Conservation (phyloP, 345 rosid genomes). For the Bruguiera parviflora region DNA sequence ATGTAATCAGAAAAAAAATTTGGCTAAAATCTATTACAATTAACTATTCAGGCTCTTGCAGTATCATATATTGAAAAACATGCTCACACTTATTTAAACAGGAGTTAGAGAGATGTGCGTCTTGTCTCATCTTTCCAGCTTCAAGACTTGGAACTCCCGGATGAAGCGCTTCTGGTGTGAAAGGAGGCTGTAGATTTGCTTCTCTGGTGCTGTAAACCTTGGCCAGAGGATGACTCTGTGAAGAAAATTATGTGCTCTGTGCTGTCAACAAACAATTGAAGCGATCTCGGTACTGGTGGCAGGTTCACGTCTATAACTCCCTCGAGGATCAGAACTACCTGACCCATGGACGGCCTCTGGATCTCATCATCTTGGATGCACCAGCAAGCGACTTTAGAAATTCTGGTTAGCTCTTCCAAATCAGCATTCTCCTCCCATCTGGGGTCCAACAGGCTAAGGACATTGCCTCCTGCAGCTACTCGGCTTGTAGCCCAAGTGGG, state of each 20-base stretch:
- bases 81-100: not conserved
- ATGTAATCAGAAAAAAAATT: too few species aligned
- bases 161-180: slow-evolving; percentile 26
- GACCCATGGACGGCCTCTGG: slow-evolving; percentile 74
- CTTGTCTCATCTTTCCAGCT: not conserved
- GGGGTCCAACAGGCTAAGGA: slow-evolving; percentile 52
- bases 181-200: slow-evolving; percentile 25
- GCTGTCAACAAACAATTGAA: slow-evolving; percentile 39
- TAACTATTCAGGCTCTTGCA: not conserved
- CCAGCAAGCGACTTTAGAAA: slow-evolving; percentile 77
- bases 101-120: too few species aligned
- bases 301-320: slow-evolving; percentile 54
- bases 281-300: slow-evolving; percentile 60
- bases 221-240: slow-evolving; percentile 44
- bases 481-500: slow-evolving; percentile 56
- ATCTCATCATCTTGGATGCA: slow-evolving; percentile 81
- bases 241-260: slow-evolving; percentile 41
- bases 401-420: slow-evolving; percentile 53
- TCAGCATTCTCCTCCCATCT: slow-evolving; percentile 41
- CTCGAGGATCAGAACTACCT: slow-evolving; percentile 81
- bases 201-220: slow-evolving; percentile 33
- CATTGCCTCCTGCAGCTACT: slow-evolving; percentile 43
- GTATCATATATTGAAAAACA: not conserved
- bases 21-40: too few species aligned
- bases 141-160: slow-evolving; percentile 14